Evolutionary conservation across 176 grass and related monocot genomes (phyloP).

Genomic region (Dactylis glomerata): DNA sequence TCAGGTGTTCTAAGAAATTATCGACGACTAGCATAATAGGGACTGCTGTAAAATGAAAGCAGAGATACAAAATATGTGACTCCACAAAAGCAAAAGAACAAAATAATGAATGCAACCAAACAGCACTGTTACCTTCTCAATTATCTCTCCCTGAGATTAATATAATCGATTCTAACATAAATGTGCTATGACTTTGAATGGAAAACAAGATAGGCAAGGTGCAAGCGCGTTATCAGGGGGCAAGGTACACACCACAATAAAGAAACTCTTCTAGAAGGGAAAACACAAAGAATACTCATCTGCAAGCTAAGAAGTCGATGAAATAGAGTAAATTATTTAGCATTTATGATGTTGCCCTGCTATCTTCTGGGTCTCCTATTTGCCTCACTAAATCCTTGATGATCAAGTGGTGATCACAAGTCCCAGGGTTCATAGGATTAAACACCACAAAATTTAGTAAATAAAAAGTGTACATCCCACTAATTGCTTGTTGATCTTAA

Average conservation of each 20-base stretch:
- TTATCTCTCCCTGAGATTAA: neutral
- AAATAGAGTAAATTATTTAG: neutral
- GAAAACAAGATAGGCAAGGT: neutral
- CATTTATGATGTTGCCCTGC: neutral
- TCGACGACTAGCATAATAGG: neutral
- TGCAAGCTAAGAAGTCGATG: neutral
- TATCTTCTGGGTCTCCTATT: neutral
- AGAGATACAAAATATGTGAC: neutral
- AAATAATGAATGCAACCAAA: slow-evolving; percentile 6
- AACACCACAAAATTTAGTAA: neutral
- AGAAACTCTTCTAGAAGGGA: neutral
- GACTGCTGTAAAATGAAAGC: neutral
- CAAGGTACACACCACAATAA: neutral
- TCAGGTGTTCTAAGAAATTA: slow-evolving; percentile 10
- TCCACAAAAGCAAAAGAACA: neutral
- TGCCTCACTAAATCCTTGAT: neutral
- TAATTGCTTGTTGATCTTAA: neutral
- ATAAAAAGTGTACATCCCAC: neutral
- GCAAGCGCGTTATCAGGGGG: neutral
- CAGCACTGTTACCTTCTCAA: neutral
- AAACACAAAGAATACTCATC: neutral
- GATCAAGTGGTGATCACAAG: neutral
- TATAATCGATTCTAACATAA: neutral
- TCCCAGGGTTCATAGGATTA: neutral
- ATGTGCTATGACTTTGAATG: neutral